Percentiles rank a stretch among this genome's conserved stretches.
These are phyloP conservation scores for Trypanosomatidae sp. DNA, from an alignment of 208 protist species.

Conservation along the genomic window DNA sequence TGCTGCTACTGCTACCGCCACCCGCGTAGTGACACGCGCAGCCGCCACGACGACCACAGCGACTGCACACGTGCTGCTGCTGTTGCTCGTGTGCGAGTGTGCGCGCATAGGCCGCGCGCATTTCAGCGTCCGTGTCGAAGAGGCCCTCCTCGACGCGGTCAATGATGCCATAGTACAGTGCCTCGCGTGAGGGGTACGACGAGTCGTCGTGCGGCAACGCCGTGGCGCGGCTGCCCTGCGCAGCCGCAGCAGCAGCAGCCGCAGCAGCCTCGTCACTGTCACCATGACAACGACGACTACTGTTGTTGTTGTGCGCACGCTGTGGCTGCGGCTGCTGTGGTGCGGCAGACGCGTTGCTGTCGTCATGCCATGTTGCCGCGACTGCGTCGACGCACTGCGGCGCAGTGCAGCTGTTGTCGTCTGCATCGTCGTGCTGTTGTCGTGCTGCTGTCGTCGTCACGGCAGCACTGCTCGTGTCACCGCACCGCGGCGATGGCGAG, in stretches of 20 bases:
- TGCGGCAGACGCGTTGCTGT: background rate
- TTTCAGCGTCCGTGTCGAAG: slow-evolving; percentile 77
- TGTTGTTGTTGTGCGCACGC: background rate
- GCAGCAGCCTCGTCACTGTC: background rate
- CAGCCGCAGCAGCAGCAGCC: background rate
- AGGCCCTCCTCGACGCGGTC: slow-evolving; percentile 64
- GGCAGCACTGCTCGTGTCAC: too few species aligned
- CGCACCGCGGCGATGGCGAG: too few species aligned
- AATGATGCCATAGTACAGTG: slow-evolving; percentile 59
- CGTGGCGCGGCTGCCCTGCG: background rate
- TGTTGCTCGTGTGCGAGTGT: slow-evolving; percentile 13
- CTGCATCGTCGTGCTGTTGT: too few species aligned
- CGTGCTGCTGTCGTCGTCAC: too few species aligned
- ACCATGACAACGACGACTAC: background rate
- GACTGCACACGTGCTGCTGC: background rate
- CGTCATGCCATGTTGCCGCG: background rate
- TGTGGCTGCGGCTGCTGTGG: slow-evolving; percentile 4
- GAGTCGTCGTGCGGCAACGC: background rate
- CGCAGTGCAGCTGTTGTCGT: too few species aligned
- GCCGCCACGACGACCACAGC: background rate
- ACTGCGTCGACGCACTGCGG: too few species aligned
- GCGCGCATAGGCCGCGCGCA: slow-evolving; percentile 42
- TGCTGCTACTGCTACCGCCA: background rate
- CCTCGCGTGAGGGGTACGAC: slow-evolving; percentile 57
- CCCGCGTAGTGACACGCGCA: too few species aligned